Percentiles rank a stretch among this genome's conserved stretches.
Conservation (phyloP, 2,329 filamentous ascomycete species). For the Pezicula rhizophila region DNA sequence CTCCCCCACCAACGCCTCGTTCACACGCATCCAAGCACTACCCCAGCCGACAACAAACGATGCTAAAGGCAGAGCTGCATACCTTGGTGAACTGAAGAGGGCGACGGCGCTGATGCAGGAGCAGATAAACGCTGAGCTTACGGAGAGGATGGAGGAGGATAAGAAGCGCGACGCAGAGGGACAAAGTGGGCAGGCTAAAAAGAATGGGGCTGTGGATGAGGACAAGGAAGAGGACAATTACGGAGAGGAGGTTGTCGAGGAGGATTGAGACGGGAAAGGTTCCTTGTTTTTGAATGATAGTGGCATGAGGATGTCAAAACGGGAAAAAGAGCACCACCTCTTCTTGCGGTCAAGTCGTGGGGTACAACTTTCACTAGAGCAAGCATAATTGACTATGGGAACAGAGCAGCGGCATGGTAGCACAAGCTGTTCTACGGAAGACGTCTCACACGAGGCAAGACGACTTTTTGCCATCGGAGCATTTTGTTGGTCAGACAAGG, state of each 20-base stretch:
- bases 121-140: constrained; percentile 65
- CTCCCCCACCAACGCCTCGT: constrained; percentile 43
- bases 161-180: constrained; percentile 41
- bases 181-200: constrained; percentile 23
- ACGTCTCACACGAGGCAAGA: too few species aligned
- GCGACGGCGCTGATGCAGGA: constrained; percentile 56
- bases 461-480: too few species aligned
- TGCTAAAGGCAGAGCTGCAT: constrained; percentile 47
- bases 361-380: too few species aligned
- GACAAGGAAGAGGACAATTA: constrained; percentile 70
- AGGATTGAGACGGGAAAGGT: constrained; percentile 43
- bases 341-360: too few species aligned
- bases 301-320: too few species aligned
- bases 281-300: not conserved
- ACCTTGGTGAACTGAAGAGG: constrained; percentile 52
- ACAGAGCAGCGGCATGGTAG: too few species aligned
- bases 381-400: too few species aligned
- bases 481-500: too few species aligned
- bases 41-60: constrained; percentile 29
- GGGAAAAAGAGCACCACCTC: too few species aligned
- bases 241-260: constrained; percentile 71
- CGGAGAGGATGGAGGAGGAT: constrained; percentile 68
- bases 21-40: constrained; percentile 35
- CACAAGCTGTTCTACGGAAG: too few species aligned
- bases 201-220: constrained; percentile 38